phyloP scores from a whole-genome alignment of 1,284 basidiomycete species.

The Meira miltonrushii region DNA sequence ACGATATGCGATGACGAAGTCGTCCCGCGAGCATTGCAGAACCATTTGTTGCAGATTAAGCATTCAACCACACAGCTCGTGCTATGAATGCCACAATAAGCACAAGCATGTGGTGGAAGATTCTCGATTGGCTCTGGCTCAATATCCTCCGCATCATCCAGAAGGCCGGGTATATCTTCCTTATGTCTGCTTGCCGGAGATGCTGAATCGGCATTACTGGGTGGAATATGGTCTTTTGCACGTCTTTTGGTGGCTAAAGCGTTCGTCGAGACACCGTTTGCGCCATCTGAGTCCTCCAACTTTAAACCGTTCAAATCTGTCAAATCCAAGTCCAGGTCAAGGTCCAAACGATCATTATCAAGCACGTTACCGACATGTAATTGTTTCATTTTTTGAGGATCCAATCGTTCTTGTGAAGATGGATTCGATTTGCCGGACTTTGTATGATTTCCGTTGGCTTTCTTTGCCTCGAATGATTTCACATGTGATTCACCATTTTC shows the following conservation, averaged over 20 bases:
- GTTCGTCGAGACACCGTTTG: constrained; percentile 5
- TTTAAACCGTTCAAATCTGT: constrained; percentile 32
- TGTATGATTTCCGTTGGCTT: not conserved
- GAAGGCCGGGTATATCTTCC: constrained; percentile 57
- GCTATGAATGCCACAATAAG: constrained; percentile 96
- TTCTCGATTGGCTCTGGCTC: constrained; percentile 62
- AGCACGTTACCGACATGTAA: not conserved
- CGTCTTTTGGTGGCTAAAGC: constrained; percentile 18
- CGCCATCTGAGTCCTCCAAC: constrained; percentile 19
- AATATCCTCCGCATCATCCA: constrained; percentile 64
- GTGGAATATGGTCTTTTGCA: not conserved
- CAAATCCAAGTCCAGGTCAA: constrained; percentile 36
- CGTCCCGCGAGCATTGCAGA: constrained; percentile 98
- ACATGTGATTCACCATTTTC: not conserved
- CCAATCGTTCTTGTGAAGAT: not conserved
- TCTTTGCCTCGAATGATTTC: not conserved
- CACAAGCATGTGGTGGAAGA: constrained; percentile 53
- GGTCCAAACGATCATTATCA: constrained; percentile 19
- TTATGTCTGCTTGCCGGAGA: not conserved
- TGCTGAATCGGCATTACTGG: constrained; percentile 2
- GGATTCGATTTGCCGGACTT: not conserved
- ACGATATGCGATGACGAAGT: constrained; percentile 93
- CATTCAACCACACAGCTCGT: constrained; percentile 97
- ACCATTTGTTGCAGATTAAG: constrained; percentile 85
- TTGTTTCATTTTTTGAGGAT: constrained; percentile 3